phyloP scores from a whole-genome alignment of 768 basidiomycete species.

The Collybia sordida region DNA sequence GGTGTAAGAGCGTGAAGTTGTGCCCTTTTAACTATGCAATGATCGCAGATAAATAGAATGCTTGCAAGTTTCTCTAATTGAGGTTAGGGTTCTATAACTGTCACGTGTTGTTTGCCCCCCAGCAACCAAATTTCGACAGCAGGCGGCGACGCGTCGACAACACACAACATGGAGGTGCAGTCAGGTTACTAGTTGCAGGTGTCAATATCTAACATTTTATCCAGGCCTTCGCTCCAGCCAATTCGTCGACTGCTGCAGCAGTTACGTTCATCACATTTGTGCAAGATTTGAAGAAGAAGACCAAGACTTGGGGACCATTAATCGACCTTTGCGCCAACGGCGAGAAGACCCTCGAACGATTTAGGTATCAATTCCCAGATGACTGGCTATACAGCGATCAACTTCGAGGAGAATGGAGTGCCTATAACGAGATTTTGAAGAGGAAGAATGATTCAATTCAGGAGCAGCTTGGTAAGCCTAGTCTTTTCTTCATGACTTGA shows the following conservation, averaged over 20 bases:
- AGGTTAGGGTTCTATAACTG: constrained; percentile 23
- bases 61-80: no score
- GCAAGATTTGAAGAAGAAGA: constrained; percentile 97
- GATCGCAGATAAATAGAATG: no score
- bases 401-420: constrained; percentile 96
- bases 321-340: constrained; percentile 93
- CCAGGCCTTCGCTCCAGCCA: constrained; percentile 71
- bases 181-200: not conserved
- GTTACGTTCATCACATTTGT: constrained; percentile 99
- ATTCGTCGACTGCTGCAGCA: constrained; percentile 95
- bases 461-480: constrained; percentile 86
- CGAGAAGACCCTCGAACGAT: constrained; percentile 96
- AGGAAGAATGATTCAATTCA: constrained; percentile 98
- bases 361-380: constrained; percentile 93
- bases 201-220: constrained; percentile 8
- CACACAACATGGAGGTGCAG: constrained; percentile 26
- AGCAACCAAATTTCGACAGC: constrained; percentile 13
- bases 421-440: constrained; percentile 96
- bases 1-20: constrained; percentile 11
- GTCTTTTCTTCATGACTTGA: not conserved
- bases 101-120: constrained; percentile 20
- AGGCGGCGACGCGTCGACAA: constrained; percentile 23
- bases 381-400: constrained; percentile 99
- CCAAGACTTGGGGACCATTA: constrained; percentile 94
- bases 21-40: no score